These are phyloP conservation scores for Aspergillus asperescens DNA, from an alignment of 495 filamentous ascomycete species.

Conservation along the genomic window DNA sequence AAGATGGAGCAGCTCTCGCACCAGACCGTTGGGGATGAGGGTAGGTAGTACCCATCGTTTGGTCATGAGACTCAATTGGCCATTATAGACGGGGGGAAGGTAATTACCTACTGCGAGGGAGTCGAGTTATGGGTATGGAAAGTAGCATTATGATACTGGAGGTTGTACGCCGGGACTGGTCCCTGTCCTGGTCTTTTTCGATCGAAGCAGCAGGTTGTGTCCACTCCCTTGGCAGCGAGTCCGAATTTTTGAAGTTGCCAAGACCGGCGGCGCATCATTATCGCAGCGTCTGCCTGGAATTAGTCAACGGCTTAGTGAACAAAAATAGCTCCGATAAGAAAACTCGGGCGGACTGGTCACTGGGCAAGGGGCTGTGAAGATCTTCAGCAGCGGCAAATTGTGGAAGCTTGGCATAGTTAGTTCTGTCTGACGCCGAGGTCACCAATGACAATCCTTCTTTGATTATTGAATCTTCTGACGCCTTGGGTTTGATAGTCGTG, in stretches of 20 bases:
- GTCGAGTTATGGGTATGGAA: background rate
- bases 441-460: background rate
- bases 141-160: too few relatives aligned
- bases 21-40: background rate
- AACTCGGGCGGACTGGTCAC: background rate
- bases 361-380: background rate
- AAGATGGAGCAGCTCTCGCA: too few relatives aligned
- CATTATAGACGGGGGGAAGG: background rate
- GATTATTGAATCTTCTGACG: background rate
- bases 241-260: background rate
- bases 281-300: background rate
- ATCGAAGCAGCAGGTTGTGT: too few relatives aligned
- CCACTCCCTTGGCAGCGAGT: too few relatives aligned
- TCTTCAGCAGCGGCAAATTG: constrained; percentile 5
- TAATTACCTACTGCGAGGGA: background rate
- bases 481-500: background rate
- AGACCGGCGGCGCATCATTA: background rate
- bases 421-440: background rate
- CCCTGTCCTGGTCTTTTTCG: too few relatives aligned
- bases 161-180: too few relatives aligned
- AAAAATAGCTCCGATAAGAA: constrained; percentile 1
- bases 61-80: background rate
- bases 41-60: background rate
- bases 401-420: constrained; percentile 5
- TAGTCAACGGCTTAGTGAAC: background rate